Conservation (phyloP, 2,329 filamentous ascomycete genomes). For the Pseudogymnoascus verrucosus region DNA sequence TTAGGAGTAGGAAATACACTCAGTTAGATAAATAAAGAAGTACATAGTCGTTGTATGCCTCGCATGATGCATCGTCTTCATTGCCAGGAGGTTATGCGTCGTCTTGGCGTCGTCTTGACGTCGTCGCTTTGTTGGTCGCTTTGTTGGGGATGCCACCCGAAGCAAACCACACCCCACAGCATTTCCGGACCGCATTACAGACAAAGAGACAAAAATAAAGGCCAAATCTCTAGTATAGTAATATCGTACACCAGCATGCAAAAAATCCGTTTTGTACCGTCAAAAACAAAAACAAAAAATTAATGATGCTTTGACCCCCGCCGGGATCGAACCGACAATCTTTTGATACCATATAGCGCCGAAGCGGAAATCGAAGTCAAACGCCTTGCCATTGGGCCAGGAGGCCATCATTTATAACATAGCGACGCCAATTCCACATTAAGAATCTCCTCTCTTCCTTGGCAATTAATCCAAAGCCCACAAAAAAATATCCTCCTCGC, state of each 20-base stretch:
- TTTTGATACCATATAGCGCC: constrained; percentile 26
- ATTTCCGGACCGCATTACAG: too few species aligned
- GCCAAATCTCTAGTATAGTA: too few species aligned
- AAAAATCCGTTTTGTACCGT: too few species aligned
- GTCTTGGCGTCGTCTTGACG: too few species aligned
- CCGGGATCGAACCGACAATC: constrained; percentile 31
- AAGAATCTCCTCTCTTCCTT: background rate
- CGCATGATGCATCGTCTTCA: too few species aligned
- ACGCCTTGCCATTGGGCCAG: constrained; percentile 51
- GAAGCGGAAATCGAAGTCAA: constrained; percentile 39
- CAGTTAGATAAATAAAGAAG: background rate
- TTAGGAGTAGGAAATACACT: background rate
- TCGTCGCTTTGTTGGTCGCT: background rate
- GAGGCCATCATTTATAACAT: constrained; percentile 15
- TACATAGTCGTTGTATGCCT: background rate
- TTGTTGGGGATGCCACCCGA: background rate
- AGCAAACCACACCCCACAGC: too few species aligned
- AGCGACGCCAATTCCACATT: background rate
- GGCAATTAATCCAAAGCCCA: background rate
- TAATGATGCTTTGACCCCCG: constrained; percentile 11
- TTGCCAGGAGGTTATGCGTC: background rate
- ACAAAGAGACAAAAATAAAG: background rate
- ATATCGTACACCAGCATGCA: background rate
- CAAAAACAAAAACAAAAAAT: background rate
- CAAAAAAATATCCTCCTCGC: background rate